Evolutionary conservation across 2,329 filamentous ascomycete genomes (phyloP), one percentile per base, ranked within the genome.

Genomic region (Trichophyton benhamiae): DNA sequence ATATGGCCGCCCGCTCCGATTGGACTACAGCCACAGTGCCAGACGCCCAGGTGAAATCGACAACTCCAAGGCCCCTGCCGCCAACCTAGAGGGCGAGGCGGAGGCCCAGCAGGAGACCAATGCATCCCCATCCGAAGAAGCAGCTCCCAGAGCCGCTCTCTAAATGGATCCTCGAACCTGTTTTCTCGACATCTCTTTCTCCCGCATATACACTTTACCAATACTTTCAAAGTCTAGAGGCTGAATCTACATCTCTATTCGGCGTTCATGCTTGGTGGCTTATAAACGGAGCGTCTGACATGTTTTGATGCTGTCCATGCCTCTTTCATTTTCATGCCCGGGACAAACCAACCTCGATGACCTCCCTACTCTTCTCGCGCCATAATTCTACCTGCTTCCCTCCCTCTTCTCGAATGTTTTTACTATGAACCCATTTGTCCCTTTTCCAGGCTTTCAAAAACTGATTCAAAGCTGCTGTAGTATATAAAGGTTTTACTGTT

Each of bases 1-100:
- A n/a, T 86, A 86, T 67, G 86, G 85, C 48, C 82, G 89, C 61
- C 70, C 72, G 60, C 75, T 95, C 66, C 81, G 80, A 61, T 67
- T 91, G 25, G 87, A 90, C 72, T 95, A 76, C 75, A 63, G 81
- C 65, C 15, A 52, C 13, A 55, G 52, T 22, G 5, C 46, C 20
- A 55, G 52, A 30, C 22, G 22, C 20, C 22, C 49, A 33, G 22
- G 46, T 5, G 46, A 52, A 20, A 2, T 17, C n/a, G 41, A 44
- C 41, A 44, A 44, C 41, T 44, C 41, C 5, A 44, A 15, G n/a
- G 41, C 41, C 41, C 41, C 41, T 5, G 41, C 41, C 20, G 20
- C 22, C 20, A 13, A 15, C 11, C 3, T 11, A 30, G 22, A 55
- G 6, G 25, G 8, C 17, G 27, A 36, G 30, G 7, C 27, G 22